Evolutionary conservation across 202 grass and related monocot species (phyloP).

Genomic region (Setaria italica): DNA sequence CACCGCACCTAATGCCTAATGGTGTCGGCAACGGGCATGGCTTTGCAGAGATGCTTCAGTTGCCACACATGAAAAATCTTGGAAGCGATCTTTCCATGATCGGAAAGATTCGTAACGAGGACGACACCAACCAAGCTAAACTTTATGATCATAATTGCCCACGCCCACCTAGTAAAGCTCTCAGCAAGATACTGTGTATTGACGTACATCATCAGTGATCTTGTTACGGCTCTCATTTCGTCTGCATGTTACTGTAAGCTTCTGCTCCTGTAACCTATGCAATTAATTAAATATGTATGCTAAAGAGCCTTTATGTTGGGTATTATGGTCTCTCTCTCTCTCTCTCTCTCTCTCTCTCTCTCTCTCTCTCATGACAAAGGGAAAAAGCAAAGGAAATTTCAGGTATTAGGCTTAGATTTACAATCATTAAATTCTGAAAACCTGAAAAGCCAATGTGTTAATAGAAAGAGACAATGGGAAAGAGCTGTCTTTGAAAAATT

Average conservation of each 20-base stretch:
- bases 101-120: slow-evolving; percentile 60
- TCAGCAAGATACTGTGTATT: background rate
- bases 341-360: too few species aligned
- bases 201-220: background rate
- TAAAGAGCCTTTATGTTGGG: slow-evolving; percentile 21
- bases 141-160: slow-evolving; percentile 46
- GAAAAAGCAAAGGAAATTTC: background rate
- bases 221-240: background rate
- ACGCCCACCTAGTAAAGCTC: slow-evolving; percentile 38
- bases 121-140: slow-evolving; percentile 49
- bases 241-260: slow-evolving; percentile 32
- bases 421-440: background rate
- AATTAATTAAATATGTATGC: background rate
- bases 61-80: slow-evolving; percentile 56
- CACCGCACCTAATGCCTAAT: slow-evolving; percentile 52
- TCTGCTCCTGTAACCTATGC: background rate
- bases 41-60: slow-evolving; percentile 64
- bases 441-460: background rate
- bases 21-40: slow-evolving; percentile 55
- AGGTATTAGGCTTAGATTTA: background rate
- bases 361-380: too few species aligned
- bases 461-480: background rate
- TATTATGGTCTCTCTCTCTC: background rate
- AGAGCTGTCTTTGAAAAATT: background rate
- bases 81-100: slow-evolving; percentile 87